These are phyloP conservation scores for Thalassiosira profunda DNA, from an alignment of 108 stramenopile species.

Conservation along the genomic window DNA sequence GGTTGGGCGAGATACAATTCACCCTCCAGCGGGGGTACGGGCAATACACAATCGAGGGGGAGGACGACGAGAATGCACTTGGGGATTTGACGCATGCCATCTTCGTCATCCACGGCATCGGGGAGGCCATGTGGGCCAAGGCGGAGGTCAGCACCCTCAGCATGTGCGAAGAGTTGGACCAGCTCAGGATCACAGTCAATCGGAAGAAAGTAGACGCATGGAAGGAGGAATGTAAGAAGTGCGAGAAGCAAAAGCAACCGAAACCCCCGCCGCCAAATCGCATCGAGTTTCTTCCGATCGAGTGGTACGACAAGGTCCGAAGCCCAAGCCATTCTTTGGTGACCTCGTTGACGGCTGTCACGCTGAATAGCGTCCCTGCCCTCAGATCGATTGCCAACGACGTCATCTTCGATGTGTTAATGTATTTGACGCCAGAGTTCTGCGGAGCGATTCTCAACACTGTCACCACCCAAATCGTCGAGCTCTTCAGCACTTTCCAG, in stretches of 20 bases:
- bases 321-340: constrained; percentile 63
- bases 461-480: constrained; percentile 74
- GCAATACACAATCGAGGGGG: constrained; percentile 62
- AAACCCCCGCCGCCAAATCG: constrained; percentile 68
- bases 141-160: constrained; percentile 56
- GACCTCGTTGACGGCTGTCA: constrained; percentile 70
- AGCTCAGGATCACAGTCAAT: constrained; percentile 56
- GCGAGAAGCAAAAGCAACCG: constrained; percentile 48
- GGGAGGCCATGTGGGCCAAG: constrained; percentile 76
- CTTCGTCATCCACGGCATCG: constrained; percentile 94
- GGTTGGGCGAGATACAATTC: constrained; percentile 58
- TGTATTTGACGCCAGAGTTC: constrained; percentile 84
- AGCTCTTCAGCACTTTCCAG: constrained; percentile 58
- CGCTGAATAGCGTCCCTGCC: constrained; percentile 77
- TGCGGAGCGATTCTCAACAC: constrained; percentile 76
- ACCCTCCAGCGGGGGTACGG: constrained; percentile 84
- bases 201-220: constrained; percentile 62
- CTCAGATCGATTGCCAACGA: constrained; percentile 89
- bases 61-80: constrained; percentile 76
- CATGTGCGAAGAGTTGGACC: constrained; percentile 56
- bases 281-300: constrained; percentile 86
- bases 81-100: constrained; percentile 76
- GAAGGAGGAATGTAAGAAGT: constrained; percentile 69
- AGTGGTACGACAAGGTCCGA: constrained; percentile 87
- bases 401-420: constrained; percentile 68